phyloP scores from a whole-genome alignment of 805 yeast genomes.

The Kluyveromyces nonfermentans region DNA sequence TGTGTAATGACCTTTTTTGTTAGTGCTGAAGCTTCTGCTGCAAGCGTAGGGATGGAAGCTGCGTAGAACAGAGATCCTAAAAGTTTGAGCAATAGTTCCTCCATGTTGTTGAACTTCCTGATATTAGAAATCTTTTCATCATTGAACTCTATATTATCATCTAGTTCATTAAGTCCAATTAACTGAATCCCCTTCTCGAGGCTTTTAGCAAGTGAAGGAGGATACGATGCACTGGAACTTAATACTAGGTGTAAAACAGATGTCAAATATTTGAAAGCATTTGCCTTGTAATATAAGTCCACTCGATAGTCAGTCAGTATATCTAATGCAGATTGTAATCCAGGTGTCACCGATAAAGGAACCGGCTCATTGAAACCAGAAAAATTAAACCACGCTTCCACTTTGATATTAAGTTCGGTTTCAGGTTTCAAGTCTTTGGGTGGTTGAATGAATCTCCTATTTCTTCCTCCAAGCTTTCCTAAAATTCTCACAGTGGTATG shows the following conservation, averaged over 20 bases:
- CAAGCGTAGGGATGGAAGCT: slow-evolving; percentile 61
- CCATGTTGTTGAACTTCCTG: slow-evolving; percentile 47
- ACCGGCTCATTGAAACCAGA: slow-evolving; percentile 57
- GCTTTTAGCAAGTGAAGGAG: slow-evolving; percentile 33
- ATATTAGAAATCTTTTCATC: slow-evolving; percentile 39
- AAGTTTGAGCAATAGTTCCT: slow-evolving; percentile 53
- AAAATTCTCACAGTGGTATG: slow-evolving; percentile 88
- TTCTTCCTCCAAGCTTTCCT: slow-evolving; percentile 95
- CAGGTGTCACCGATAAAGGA: slow-evolving; percentile 76
- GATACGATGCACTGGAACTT: slow-evolving; percentile 31
- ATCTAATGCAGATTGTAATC: slow-evolving; percentile 66
- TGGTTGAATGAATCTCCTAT: slow-evolving; percentile 73
- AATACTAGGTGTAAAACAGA: slow-evolving; percentile 60
- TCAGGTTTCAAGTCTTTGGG: slow-evolving; percentile 54
- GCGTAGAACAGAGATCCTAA: slow-evolving; percentile 68
- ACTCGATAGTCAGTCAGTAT: slow-evolving; percentile 56
- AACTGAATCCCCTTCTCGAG: slow-evolving; percentile 41
- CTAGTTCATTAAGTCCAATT: slow-evolving; percentile 26
- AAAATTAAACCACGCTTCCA: slow-evolving; percentile 58
- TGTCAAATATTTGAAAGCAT: slow-evolving; percentile 68
- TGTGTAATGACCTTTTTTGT: slow-evolving; percentile 67
- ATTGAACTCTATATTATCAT: slow-evolving; percentile 25
- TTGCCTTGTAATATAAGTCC: slow-evolving; percentile 56
- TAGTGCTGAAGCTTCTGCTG: slow-evolving; percentile 54
- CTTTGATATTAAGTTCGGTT: slow-evolving; percentile 52